Evolutionary conservation across 2,329 filamentous ascomycete genomes (phyloP).

Genomic region (Curvularia hawaiiensis): DNA sequence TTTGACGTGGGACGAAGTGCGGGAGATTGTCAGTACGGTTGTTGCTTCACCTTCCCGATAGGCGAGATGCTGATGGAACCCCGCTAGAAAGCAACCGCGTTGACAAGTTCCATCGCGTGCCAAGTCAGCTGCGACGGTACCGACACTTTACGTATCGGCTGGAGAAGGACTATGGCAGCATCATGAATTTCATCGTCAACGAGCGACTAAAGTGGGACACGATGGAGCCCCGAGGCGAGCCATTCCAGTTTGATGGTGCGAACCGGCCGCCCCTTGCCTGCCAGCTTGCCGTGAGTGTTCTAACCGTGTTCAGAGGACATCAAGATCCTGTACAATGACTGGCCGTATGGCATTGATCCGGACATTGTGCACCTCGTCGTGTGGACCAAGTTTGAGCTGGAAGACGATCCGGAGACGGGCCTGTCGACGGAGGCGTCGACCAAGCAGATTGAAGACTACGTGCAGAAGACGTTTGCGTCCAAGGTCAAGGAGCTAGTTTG

Average conservation of each 20-base stretch:
- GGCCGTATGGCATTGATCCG: conserved; percentile 85
- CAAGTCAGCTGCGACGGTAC: conserved; percentile 80
- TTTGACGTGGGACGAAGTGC: conserved; percentile 73
- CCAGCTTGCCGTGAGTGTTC: neutral
- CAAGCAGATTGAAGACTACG: conserved; percentile 71
- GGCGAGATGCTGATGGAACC: conserved; percentile 11
- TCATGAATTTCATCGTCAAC: conserved; percentile 76
- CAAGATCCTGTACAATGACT: conserved; percentile 86
- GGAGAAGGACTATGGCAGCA: conserved; percentile 70
- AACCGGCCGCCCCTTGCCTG: neutral
- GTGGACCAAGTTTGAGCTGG: conserved; percentile 87
- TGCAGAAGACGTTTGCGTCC: conserved; percentile 68
- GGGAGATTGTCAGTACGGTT: conserved; percentile 56
- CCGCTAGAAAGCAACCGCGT: conserved; percentile 66
- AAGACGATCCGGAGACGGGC: conserved; percentile 68
- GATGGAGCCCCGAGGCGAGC: conserved; percentile 47
- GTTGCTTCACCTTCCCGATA: conserved; percentile 1
- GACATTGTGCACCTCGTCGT: conserved; percentile 84
- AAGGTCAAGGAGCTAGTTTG: conserved; percentile 63
- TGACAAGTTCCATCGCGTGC: conserved; percentile 75
- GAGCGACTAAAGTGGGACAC: conserved; percentile 72
- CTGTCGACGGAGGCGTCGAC: conserved; percentile 70
- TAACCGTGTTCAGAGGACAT: conserved; percentile 58
- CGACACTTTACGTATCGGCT: conserved; percentile 70
- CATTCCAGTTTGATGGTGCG: conserved; percentile 48